A percentile compares a stretch with the other conserved stretches of the same genome.
Evolutionary conservation across 1,139 yeast genomes (phyloP).

Genomic region (Sugiyamaella grinbergsii): DNA sequence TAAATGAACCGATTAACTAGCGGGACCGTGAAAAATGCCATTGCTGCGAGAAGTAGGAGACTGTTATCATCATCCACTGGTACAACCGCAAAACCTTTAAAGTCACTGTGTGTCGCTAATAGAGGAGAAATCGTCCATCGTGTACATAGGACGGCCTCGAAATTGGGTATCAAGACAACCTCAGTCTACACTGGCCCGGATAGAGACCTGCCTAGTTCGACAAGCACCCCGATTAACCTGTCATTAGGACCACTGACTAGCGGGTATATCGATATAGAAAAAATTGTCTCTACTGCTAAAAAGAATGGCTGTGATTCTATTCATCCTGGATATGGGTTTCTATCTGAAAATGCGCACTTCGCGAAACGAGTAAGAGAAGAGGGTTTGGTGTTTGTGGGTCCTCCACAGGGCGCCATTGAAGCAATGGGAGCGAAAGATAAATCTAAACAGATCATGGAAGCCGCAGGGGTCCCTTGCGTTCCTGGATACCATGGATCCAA

Average conservation of each 20-base stretch:
- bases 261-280: conserved; percentile 50
- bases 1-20: conserved; percentile 10
- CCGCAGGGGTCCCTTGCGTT: conserved; percentile 50
- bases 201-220: conserved; percentile 47
- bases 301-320: conserved; percentile 47
- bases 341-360: conserved; percentile 49
- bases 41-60: neutral
- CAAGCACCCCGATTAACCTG: conserved; percentile 43
- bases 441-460: conserved; percentile 43
- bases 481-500: conserved; percentile 51
- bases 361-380: conserved; percentile 45
- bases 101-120: conserved; percentile 48
- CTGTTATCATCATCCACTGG: neutral
- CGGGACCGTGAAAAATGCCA: neutral
- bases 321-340: conserved; percentile 53
- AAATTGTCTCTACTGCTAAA: conserved; percentile 47
- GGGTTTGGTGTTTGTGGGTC: conserved; percentile 51
- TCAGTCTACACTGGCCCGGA: conserved; percentile 50
- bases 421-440: conserved; percentile 44
- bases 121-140: conserved; percentile 54
- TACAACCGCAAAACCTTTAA: conserved; percentile 33
- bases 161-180: conserved; percentile 46
- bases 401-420: conserved; percentile 45
- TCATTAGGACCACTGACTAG: conserved; percentile 47
- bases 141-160: conserved; percentile 46